Percentiles rank a stretch among this genome's conserved stretches.
Conservation (phyloP, 805 yeast species). For the Sugiyamaella smithiae region DNA sequence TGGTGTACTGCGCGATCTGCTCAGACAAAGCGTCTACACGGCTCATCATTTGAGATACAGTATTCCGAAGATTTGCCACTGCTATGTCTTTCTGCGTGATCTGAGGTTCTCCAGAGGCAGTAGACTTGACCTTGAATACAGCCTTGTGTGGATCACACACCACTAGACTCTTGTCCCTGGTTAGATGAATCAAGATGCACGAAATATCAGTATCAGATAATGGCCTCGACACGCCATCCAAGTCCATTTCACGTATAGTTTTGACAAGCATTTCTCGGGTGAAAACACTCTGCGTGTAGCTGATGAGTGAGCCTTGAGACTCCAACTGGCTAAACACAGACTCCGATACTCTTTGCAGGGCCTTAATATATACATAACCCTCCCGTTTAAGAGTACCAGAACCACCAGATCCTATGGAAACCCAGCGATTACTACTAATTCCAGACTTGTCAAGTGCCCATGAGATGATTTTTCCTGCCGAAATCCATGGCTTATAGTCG, state of each 20-base stretch:
- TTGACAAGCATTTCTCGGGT: slow-evolving; percentile 15
- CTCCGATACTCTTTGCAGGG: slow-evolving; percentile 20
- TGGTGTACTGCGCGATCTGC: slow-evolving; percentile 15
- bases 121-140: slow-evolving; percentile 3
- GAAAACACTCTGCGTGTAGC: slow-evolving; percentile 20
- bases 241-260: background rate
- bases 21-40: slow-evolving; percentile 24
- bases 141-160: slow-evolving; percentile 15
- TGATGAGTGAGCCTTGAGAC: slow-evolving; percentile 4
- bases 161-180: slow-evolving; percentile 24
- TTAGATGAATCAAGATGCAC: slow-evolving; percentile 26
- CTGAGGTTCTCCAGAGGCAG: background rate
- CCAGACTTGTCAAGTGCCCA: slow-evolving; percentile 23
- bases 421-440: slow-evolving; percentile 22
- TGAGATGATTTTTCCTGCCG: slow-evolving; percentile 10
- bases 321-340: slow-evolving; percentile 12
- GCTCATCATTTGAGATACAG: slow-evolving; percentile 20
- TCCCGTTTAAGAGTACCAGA: slow-evolving; percentile 27
- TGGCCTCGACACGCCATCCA: background rate
- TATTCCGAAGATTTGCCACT: slow-evolving; percentile 23
- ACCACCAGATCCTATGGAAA: slow-evolving; percentile 21
- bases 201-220: slow-evolving; percentile 26
- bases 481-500: slow-evolving; percentile 11
- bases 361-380: slow-evolving; percentile 26
- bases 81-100: slow-evolving; percentile 26